Evolutionary conservation across 179 eudicot species (phyloP), one percentile per base, ranked within the genome.

Genomic region (Silene coronaria): DNA sequence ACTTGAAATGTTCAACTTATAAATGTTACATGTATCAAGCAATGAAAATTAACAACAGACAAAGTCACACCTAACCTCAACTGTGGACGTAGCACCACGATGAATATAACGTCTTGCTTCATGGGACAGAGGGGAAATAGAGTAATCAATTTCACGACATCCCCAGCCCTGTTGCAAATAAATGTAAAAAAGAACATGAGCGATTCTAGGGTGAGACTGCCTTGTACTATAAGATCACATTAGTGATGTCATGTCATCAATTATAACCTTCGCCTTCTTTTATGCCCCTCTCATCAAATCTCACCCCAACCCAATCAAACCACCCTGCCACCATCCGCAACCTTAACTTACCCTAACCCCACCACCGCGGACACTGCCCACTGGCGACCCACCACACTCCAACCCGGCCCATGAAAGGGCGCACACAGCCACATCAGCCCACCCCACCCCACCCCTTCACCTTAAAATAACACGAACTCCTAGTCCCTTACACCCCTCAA

Each of bases 81-180:
- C 81, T 7, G 84, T 80, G 71, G 98, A 81, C 74, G 82, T 83
- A 64, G 91, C 89, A 76, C 79, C 86, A 60, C 85, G 82, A 75
- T 91, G 88, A 82, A 82, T 76, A 61, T 81, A 89, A 76, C 79
- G 87, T 26, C 90, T 88, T 42, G 80, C 38, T 55, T 80, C 81
- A 80, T 75, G 67, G 59, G 87, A 76, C 66, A 83, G 70, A 77
- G 66, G 73, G 10, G 81, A 81, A 74, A 78, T 82, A 80, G 79
- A 86, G 17, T 79, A 76, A 75, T 80, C 78, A 78, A 71, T 79
- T 80, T 76, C 88, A 73, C 82, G 80, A 85, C 81, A 80, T 75
- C 87, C 87, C 80, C 85, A 78, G 78, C 77, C 91, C 91, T 91
- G 85, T 89, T 87, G 88, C 89, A 82, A 36, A 71, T 45, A 24